Conservation (phyloP, 1,284 basidiomycete species). For the Irpex rosettiformis region DNA sequence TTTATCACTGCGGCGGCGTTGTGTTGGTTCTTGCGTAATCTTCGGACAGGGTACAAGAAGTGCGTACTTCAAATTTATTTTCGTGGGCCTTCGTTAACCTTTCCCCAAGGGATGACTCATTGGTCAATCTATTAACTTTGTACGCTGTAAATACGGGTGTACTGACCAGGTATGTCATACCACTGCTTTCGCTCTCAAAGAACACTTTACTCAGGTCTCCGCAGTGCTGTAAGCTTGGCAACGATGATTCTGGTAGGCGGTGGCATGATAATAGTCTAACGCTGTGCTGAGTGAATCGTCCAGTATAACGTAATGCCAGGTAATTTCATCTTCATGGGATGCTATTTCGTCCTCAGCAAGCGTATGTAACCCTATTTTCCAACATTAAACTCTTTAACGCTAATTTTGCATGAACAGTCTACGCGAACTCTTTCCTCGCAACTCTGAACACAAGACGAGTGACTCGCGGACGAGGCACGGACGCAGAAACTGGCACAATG, state of each 20-base stretch:
- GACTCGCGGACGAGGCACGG: slow-evolving; percentile 42
- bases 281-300: slow-evolving; percentile 2
- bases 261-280: not conserved
- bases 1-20: slow-evolving; percentile 44
- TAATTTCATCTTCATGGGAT: slow-evolving; percentile 56
- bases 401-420: slow-evolving; percentile 39
- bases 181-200: not conserved
- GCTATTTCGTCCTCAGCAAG: slow-evolving; percentile 64
- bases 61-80: slow-evolving; percentile 14
- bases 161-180: slow-evolving; percentile 47
- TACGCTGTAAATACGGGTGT: slow-evolving; percentile 61
- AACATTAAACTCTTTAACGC: not conserved
- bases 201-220: not conserved
- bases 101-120: slow-evolving; percentile 47
- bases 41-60: slow-evolving; percentile 46
- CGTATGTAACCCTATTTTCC: slow-evolving; percentile 34
- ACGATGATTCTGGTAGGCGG: slow-evolving; percentile 52
- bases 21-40: slow-evolving; percentile 47
- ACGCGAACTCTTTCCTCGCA: slow-evolving; percentile 64
- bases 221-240: slow-evolving; percentile 53
- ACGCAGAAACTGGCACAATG: slow-evolving; percentile 32
- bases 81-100: not conserved
- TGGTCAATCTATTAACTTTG: slow-evolving; percentile 51
- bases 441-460: slow-evolving; percentile 46
- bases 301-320: slow-evolving; percentile 55